Evolutionary conservation across 2,329 filamentous ascomycete species (phyloP), one percentile per base, ranked within the genome.

Genomic region (Ceratocystiopsis brevicomis): DNA sequence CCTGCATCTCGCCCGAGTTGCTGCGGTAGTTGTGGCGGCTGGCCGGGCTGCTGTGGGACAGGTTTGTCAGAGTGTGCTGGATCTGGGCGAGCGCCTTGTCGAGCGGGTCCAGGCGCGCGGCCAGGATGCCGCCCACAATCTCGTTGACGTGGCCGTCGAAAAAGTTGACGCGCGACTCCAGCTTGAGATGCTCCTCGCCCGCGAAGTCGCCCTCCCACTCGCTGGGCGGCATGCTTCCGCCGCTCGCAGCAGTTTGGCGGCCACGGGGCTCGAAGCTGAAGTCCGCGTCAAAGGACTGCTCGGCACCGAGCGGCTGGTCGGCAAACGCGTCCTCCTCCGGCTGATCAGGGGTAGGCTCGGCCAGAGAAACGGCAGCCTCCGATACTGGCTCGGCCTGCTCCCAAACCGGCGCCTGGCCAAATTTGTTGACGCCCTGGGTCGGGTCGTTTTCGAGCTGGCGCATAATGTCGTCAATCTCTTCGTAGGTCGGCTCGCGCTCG

Each of bases 401-500:
- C 65, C 68, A 71, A 6, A 67, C 59, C 16, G 64, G 9, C 8
- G 40, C 58, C 39, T 68, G 63, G 14, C 65, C 57, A 9, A 62
- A 63, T 53, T 76, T 78, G 54, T 85, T 82, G 46, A 85, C 73
- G 13, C 82, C 82, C 57, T 81, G 73, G 42, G 79, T 76, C 2
- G 80, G 81, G 50, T 85, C 76, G 40, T 68, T 73, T 46, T 78
- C 71, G 52, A 95, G 71, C 47, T 90, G 80, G 50, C 79, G 75
- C 85, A 96, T 94, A 42, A 95, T 77, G 38, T 81, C 84, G 62
- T 95, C 87, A 53, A 95, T 87, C 55, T 95, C 86, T 51, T 88
- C 79, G 52, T 83, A 83, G 0, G 78, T 73, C 8, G 64, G 67
- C 48, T 66, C 65, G 17, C 53, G 53, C 18, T 50, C 54, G 14